These are phyloP conservation scores for Candida fluviatilis DNA, from an alignment of 805 yeast genomes.

Conservation along the genomic window DNA sequence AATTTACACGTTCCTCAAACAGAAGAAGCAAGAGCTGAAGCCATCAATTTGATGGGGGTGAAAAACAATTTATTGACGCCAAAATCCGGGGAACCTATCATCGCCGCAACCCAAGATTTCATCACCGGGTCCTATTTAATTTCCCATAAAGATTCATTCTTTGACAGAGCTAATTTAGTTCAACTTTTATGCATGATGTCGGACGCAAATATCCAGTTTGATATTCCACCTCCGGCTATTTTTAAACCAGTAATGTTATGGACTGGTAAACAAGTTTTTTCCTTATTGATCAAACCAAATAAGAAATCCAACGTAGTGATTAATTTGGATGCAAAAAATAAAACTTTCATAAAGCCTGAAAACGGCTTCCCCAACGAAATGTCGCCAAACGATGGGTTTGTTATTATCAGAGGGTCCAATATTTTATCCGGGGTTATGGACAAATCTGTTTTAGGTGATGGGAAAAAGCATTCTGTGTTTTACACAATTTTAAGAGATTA, in stretches of 20 bases:
- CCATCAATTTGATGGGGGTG: constrained; percentile 97
- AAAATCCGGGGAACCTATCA: constrained; percentile 96
- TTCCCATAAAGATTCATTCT: constrained; percentile 90
- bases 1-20: constrained; percentile 98
- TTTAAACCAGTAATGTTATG: constrained; percentile 84
- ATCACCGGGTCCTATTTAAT: constrained; percentile 93
- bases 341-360: constrained; percentile 78
- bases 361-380: constrained; percentile 77
- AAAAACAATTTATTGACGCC: constrained; percentile 93
- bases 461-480: constrained; percentile 94
- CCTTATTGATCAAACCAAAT: constrained; percentile 83
- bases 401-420: constrained; percentile 83
- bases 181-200: constrained; percentile 93
- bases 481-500: constrained; percentile 92
- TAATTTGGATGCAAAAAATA: constrained; percentile 91
- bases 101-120: constrained; percentile 99
- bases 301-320: constrained; percentile 70
- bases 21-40: constrained; percentile 98
- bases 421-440: constrained; percentile 95
- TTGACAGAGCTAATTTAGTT: constrained; percentile 77
- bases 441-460: constrained; percentile 93
- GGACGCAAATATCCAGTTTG: constrained; percentile 83
- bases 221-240: constrained; percentile 92
- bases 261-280: constrained; percentile 97
- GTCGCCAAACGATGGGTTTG: constrained; percentile 97